Conservation (phyloP, 345 rosid species). For the Aquilaria sinensis region DNA sequence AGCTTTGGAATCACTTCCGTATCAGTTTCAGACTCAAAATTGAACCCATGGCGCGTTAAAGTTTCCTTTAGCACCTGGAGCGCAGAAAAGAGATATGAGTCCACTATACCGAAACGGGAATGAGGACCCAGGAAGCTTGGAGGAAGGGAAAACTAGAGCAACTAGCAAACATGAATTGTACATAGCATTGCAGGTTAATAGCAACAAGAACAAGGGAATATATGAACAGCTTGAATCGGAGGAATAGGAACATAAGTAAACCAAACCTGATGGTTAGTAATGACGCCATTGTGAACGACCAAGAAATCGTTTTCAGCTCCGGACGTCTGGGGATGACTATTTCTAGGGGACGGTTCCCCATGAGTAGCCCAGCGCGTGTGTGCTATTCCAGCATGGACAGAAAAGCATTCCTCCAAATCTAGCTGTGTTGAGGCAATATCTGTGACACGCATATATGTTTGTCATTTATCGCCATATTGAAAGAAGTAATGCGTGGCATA, state of each 20-base stretch:
- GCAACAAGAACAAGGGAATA: neutral
- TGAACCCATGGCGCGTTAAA: conserved; percentile 74
- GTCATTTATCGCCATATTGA: neutral
- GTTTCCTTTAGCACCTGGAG: conserved; percentile 74
- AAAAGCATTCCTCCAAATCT: conserved; percentile 63
- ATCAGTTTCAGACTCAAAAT: conserved; percentile 89
- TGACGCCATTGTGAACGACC: conserved; percentile 92
- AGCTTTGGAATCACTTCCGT: conserved; percentile 98
- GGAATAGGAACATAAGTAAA: neutral
- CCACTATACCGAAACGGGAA: neutral
- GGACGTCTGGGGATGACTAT: conserved; percentile 88
- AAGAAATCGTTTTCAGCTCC: conserved; percentile 80
- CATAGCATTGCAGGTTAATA: neutral
- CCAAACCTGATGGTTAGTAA: conserved; percentile 81
- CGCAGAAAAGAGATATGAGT: neutral
- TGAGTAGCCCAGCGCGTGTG: conserved; percentile 99
- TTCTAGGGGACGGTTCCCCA: conserved; percentile 91
- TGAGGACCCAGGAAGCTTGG: too few relatives aligned
- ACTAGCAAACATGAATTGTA: too few relatives aligned
- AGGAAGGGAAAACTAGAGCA: too few relatives aligned
- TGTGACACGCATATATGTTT: conserved; percentile 18
- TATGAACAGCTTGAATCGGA: too few relatives aligned
- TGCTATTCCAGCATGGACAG: conserved; percentile 88
- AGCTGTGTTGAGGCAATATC: conserved; percentile 59
- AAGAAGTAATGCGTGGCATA: too few relatives aligned